Conservation (phyloP, 2,329 filamentous ascomycete species). For the Allantophomopsis cytisporea region DNA sequence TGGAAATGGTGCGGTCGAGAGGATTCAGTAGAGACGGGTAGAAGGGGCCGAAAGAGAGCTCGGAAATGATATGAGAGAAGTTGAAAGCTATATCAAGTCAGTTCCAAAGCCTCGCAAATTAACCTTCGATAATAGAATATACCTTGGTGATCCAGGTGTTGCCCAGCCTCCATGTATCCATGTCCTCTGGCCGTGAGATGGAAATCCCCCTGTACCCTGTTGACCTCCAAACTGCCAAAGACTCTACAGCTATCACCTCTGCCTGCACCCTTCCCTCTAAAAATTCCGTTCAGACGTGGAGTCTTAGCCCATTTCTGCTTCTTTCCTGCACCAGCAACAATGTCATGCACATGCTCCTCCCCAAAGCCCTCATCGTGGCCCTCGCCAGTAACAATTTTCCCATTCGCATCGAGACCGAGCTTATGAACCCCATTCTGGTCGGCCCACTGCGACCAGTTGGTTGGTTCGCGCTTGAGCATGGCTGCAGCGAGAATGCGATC, state of each 20-base stretch:
- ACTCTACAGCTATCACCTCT: constrained; percentile 68
- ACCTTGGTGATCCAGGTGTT: constrained; percentile 73
- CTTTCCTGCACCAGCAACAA: constrained; percentile 57
- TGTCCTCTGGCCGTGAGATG: constrained; percentile 93
- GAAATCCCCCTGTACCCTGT: constrained; percentile 96
- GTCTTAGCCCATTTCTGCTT: constrained; percentile 63
- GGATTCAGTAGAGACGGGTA: constrained; percentile 91
- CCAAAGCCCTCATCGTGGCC: constrained; percentile 53
- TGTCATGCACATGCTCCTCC: constrained; percentile 85
- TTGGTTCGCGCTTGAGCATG: constrained; percentile 61
- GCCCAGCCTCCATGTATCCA: constrained; percentile 72
- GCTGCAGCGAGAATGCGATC: constrained; percentile 79
- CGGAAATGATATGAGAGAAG: constrained; percentile 92
- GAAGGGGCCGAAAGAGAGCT: constrained; percentile 93
- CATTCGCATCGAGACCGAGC: constrained; percentile 40
- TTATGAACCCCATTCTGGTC: constrained; percentile 52
- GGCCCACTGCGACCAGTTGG: constrained; percentile 73
- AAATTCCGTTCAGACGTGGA: constrained; percentile 42
- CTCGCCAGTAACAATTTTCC: constrained; percentile 39
- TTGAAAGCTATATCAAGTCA: constrained; percentile 61
- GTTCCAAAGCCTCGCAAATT: neutral
- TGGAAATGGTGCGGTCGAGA: constrained; percentile 78
- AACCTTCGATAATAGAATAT: constrained; percentile 21
- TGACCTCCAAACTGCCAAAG: constrained; percentile 79
- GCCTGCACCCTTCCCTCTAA: constrained; percentile 18